Conservation (phyloP, 2,329 filamentous ascomycete species). For the Fusarium poae region DNA sequence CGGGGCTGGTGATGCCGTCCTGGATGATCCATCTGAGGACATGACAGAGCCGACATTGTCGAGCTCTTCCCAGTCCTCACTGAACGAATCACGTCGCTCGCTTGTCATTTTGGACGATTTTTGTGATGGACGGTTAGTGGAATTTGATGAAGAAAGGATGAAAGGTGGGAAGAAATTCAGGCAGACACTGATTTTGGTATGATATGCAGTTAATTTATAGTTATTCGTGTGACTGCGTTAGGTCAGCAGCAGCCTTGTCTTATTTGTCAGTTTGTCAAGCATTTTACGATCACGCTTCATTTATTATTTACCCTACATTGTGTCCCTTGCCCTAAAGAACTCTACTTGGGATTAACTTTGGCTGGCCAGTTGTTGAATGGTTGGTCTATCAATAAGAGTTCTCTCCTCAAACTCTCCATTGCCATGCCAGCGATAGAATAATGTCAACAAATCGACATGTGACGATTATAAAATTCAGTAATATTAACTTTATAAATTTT, state of each 20-base stretch:
- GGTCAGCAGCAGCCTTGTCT: constrained; percentile 9
- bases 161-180: constrained; percentile 4
- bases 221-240: constrained; percentile 8
- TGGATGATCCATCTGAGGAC: constrained; percentile 24
- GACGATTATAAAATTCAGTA: background rate
- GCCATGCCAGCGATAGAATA: too few relatives aligned
- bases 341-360: background rate
- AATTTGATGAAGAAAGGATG: accelerated
- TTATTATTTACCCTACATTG: too few relatives aligned
- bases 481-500: background rate
- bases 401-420: background rate
- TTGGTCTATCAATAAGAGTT: too few relatives aligned
- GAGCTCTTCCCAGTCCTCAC: constrained; percentile 45
- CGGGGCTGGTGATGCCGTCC: constrained; percentile 8
- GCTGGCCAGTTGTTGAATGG: too few relatives aligned
- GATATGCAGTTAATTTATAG: background rate
- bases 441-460: background rate
- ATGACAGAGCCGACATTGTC: constrained; percentile 37
- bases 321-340: background rate
- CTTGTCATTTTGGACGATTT: constrained; percentile 15
- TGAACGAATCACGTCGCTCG: constrained; percentile 15
- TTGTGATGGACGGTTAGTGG: background rate
- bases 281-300: too few relatives aligned
- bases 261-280: too few relatives aligned
- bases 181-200: constrained; percentile 19